phyloP scores from a whole-genome alignment of 2,329 filamentous ascomycete genomes.

The Trichoderma sp. region DNA sequence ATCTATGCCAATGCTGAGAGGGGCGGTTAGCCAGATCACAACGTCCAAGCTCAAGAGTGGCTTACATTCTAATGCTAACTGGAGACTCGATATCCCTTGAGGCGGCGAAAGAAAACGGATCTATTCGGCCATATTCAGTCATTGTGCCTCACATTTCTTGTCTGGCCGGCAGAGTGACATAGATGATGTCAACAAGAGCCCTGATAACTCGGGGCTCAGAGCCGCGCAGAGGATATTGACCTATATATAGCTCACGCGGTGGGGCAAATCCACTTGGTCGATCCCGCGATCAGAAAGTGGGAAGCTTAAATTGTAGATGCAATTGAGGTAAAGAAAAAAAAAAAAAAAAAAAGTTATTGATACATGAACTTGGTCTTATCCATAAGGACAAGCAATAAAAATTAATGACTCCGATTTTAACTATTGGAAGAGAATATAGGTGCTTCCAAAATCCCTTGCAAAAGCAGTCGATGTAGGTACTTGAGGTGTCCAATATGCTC shows the following conservation, averaged over 20 bases:
- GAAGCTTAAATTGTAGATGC: neutral
- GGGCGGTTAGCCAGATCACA: constrained; percentile 28
- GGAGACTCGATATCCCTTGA: constrained; percentile 81
- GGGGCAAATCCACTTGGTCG: neutral
- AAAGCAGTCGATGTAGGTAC: neutral
- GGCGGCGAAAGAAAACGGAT: constrained; percentile 92
- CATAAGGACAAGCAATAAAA: neutral
- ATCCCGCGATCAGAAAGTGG: neutral
- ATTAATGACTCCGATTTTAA: neutral
- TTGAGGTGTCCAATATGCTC: neutral
- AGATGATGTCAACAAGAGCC: neutral
- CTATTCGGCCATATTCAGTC: constrained; percentile 63
- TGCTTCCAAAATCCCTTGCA: too few relatives aligned
- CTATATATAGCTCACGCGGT: neutral
- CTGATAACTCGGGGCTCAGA: neutral
- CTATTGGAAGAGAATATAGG: neutral
- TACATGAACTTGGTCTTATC: neutral
- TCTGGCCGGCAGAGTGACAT: neutral
- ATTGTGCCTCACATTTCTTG: constrained; percentile 30
- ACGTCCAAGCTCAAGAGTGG: neutral
- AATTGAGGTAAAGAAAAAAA: neutral
- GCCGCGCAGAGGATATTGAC: neutral
- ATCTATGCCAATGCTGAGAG: constrained; percentile 50
- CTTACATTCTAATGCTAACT: constrained; percentile 66
- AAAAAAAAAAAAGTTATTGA: neutral